Conservation (phyloP, 257 asterid genomes). For the Solanum acaule region DNA sequence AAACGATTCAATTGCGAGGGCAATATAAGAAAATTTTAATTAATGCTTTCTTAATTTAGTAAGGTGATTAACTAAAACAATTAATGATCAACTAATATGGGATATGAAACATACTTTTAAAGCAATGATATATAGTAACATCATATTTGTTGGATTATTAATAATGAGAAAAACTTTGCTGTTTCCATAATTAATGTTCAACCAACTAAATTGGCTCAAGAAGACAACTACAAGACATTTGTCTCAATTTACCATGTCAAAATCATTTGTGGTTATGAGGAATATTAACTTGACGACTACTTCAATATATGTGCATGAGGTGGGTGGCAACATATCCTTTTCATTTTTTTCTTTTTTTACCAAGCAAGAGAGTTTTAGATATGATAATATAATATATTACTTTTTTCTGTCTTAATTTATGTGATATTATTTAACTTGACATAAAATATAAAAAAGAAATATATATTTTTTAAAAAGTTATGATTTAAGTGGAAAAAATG, state of each 20-base stretch:
- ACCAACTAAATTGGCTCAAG: not conserved
- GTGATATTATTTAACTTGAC: not conserved
- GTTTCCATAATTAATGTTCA: not conserved
- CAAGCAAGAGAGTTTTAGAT: not conserved
- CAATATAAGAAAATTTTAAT: too few relatives aligned
- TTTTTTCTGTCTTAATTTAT: too few relatives aligned
- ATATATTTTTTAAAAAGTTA: too few relatives aligned
- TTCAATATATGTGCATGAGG: not conserved
- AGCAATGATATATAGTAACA: not conserved
- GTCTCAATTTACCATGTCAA: constrained; percentile 1
- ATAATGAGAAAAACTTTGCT: not conserved
- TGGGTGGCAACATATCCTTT: not conserved
- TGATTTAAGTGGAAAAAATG: not conserved
- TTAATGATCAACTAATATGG: too few relatives aligned
- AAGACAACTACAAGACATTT: not conserved
- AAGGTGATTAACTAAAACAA: too few relatives aligned
- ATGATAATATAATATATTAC: not conserved
- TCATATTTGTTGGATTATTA: not conserved
- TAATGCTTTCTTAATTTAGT: too few relatives aligned
- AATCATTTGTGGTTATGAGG: not conserved
- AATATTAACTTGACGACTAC: not conserved
- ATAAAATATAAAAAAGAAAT: not conserved
- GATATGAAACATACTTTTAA: not conserved
- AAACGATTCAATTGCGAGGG: too few relatives aligned
- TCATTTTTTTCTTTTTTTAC: not conserved